Base-by-base conservation (phyloP, 768 basidiomycete genomes). In the Wakefieldia striispora region DNA sequence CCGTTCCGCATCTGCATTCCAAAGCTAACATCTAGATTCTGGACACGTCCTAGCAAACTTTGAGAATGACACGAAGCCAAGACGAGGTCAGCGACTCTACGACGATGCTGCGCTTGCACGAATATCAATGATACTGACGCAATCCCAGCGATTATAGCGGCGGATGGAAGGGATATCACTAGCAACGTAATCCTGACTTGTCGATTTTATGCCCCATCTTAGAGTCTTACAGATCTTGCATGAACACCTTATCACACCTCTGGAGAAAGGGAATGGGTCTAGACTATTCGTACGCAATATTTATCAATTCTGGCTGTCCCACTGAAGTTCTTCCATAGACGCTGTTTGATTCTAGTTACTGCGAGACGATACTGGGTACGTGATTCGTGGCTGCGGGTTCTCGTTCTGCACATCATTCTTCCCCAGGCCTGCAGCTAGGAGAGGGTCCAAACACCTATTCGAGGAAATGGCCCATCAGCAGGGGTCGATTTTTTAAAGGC, bases 61-160 rank as follows among this genome's bases (percentile, higher is more conserved):
- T 6, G 70, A 59, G 4, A 77, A 79, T 49, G 72, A 73, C 38
- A 77, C 79, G 49, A 68, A 73, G 3, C 56, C 63, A 43, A 75
- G 79, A 47, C 77, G 79, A 67, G 75, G 78, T 78, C 4, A n/a
- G 45, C 19, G 7, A 20, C 11, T 39, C 9, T 16, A 31, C 24
- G 8, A 31, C 11, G 29, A 6, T 7, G 11, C 11, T 31, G 29
- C 29, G 29, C 29, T 31, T 12, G 29, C 29, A 12, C 29, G 29
- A 31, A 31, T 31, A 31, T 26, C 24, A n/a, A 26, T 8, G 8
- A 26, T 31, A 31, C 29, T 34, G 11, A 53, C 20, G n/a, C 12
- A 20, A 11, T 9, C 12, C 37, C 24, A 49, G 53, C 16, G 27
- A 46, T 50, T 17, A 17, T 46, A 21, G 23, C 43, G 10, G 47